Conservation (phyloP, 345 rosid species). For the Salix viminalis region DNA sequence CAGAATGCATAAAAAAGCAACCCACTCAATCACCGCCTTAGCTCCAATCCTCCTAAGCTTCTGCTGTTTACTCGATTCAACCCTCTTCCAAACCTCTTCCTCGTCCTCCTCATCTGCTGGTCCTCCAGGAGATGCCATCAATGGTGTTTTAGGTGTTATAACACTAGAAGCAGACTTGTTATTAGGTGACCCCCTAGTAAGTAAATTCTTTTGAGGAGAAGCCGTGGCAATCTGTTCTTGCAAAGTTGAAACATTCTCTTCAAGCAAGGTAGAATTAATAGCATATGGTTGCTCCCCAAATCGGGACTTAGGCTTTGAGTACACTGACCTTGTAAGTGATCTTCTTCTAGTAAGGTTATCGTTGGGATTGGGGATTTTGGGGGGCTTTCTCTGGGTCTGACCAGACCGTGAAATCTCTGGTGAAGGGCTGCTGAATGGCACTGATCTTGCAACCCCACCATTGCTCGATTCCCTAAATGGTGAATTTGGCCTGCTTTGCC, state of each 20-base stretch:
- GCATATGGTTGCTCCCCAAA: conserved; percentile 58
- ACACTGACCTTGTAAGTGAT: conserved; percentile 50
- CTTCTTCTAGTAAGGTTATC: conserved; percentile 44
- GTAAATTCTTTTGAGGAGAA: conserved; percentile 38
- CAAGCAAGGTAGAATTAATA: conserved; percentile 32
- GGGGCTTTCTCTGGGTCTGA: conserved; percentile 55
- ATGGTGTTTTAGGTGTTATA: conserved; percentile 32
- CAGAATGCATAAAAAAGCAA: conserved; percentile 31
- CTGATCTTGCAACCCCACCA: conserved; percentile 31
- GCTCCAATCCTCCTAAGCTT: conserved; percentile 31
- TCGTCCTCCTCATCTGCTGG: conserved; percentile 46
- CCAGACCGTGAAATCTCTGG: conserved; percentile 44
- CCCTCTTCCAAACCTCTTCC: conserved; percentile 50
- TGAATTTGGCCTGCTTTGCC: conserved; percentile 15
- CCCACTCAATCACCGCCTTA: conserved; percentile 48
- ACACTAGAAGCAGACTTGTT: conserved; percentile 30
- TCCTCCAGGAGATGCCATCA: conserved; percentile 36
- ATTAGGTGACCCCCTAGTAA: conserved; percentile 45
- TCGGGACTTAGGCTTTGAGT: conserved; percentile 79
- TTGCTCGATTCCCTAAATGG: conserved; percentile 4
- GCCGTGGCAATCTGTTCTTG: conserved; percentile 34
- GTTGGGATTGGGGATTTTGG: conserved; percentile 38
- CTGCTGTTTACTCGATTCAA: conserved; percentile 40
- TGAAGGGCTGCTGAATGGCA: conserved; percentile 33
- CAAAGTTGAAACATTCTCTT: conserved; percentile 30